A percentile compares a stretch with the other conserved stretches of the same genome.
Evolutionary conservation across 495 filamentous ascomycete genomes (phyloP).

Genomic region (Xylaria intraflava): DNA sequence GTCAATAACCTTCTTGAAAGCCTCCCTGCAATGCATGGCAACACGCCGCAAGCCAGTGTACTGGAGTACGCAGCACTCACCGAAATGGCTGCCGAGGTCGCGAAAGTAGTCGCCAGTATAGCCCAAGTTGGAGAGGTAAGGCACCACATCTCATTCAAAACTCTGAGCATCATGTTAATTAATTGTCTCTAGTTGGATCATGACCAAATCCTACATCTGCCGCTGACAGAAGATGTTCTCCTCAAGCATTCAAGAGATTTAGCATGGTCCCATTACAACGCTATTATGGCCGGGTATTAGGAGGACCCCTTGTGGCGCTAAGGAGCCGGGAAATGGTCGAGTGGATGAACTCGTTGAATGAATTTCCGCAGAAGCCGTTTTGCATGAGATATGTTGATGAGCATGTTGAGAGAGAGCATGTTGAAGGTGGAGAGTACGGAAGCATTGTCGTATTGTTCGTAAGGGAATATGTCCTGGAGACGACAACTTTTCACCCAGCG

Average conservation of each 20-base stretch:
- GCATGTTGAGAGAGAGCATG: not conserved
- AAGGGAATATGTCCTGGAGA: not conserved
- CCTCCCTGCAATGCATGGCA: constrained; percentile 56
- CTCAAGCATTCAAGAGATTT: constrained; percentile 61
- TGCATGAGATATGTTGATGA: not conserved
- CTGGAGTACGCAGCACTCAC: constrained; percentile 57
- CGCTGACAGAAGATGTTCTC: constrained; percentile 64
- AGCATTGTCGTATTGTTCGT: not conserved
- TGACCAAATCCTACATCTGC: constrained; percentile 55
- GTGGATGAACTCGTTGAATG: not conserved
- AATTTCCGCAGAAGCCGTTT: not conserved
- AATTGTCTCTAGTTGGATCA: constrained; percentile 29
- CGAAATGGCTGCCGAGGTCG: constrained; percentile 71
- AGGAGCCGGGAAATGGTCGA: not conserved
- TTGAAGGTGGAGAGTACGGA: not conserved
- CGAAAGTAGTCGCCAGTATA: constrained; percentile 53
- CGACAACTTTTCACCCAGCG: not conserved
- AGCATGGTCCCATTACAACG: constrained; percentile 58
- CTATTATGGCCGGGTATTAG: constrained; percentile 20
- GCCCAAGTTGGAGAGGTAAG: constrained; percentile 51
- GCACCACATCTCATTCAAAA: constrained; percentile 5
- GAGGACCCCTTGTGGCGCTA: not conserved
- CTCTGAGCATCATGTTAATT: constrained; percentile 5
- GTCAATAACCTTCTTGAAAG: constrained; percentile 56
- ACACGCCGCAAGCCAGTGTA: constrained; percentile 42